These are phyloP conservation scores for Mycena amicta DNA, from an alignment of 768 basidiomycete genomes.

Conservation along the genomic window DNA sequence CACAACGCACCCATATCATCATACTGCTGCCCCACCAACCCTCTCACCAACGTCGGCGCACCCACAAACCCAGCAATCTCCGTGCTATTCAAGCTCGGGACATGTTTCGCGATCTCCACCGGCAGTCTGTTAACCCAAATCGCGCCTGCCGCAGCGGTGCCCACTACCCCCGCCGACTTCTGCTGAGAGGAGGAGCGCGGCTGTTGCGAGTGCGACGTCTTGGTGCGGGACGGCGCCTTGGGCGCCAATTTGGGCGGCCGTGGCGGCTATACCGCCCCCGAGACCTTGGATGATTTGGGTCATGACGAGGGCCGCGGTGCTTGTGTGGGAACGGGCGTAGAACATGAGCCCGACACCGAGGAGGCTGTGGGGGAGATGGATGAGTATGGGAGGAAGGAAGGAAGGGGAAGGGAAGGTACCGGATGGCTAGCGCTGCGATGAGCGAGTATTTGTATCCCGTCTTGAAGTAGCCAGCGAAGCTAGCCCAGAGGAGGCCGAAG, in stretches of 20 bases:
- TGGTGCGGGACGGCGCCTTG: conserved; percentile 52
- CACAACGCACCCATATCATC: conserved; percentile 43
- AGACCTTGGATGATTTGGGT: conserved; percentile 63
- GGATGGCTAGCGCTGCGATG: conserved; percentile 46
- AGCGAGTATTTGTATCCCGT: conserved; percentile 35
- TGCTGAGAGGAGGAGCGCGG: conserved; percentile 48
- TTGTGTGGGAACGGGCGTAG: conserved; percentile 44
- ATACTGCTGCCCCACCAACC: conserved; percentile 36
- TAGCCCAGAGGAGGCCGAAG: conserved; percentile 53
- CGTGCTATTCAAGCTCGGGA: conserved; percentile 39
- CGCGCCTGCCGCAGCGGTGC: conserved; percentile 48
- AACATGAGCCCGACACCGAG: conserved; percentile 54
- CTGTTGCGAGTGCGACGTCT: conserved; percentile 54
- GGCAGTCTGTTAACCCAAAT: conserved; percentile 58
- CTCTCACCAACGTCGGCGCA: conserved; percentile 46
- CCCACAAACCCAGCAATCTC: conserved; percentile 37
- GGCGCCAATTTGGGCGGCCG: conserved; percentile 45
- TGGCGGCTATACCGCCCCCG: conserved; percentile 56
- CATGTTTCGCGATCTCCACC: conserved; percentile 42
- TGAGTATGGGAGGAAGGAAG: not conserved
- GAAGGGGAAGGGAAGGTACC: conserved; percentile 26
- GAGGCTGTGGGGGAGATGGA: conserved; percentile 9
- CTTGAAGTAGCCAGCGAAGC: conserved; percentile 41
- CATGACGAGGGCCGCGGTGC: conserved; percentile 42
- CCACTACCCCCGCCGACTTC: conserved; percentile 53